Evolutionary conservation across 2,329 filamentous ascomycete species (phyloP).

Genomic region (Cercospora berteroae): DNA sequence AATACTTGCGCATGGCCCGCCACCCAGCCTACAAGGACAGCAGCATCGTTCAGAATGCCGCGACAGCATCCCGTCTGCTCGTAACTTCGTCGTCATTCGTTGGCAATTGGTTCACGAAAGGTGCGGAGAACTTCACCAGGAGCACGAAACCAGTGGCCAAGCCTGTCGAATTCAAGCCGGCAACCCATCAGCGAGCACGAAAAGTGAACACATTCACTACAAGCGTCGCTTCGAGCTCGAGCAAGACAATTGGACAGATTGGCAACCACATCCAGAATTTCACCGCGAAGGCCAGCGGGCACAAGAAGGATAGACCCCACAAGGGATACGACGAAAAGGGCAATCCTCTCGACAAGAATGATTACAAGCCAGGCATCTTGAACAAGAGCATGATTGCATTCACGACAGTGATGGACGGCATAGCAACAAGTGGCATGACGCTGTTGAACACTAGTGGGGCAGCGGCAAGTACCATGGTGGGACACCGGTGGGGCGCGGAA

Average conservation of each 20-base stretch:
- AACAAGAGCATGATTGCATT: slow-evolving; percentile 98
- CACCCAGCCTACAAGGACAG: slow-evolving; percentile 93
- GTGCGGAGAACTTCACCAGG: slow-evolving; percentile 77
- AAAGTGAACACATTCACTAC: slow-evolving; percentile 86
- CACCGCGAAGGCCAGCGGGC: slow-evolving; percentile 71
- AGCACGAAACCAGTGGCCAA: slow-evolving; percentile 74
- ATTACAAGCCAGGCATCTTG: slow-evolving; percentile 84
- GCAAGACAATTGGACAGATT: slow-evolving; percentile 83
- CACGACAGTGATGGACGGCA: slow-evolving; percentile 87
- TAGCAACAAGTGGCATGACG: slow-evolving; percentile 80
- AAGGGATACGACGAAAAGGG: slow-evolving; percentile 70
- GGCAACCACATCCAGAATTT: slow-evolving; percentile 84
- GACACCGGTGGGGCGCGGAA: slow-evolving; percentile 85
- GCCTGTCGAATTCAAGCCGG: slow-evolving; percentile 82
- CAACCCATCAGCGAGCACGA: slow-evolving; percentile 80
- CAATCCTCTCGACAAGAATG: slow-evolving; percentile 50
- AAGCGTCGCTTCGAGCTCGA: slow-evolving; percentile 73
- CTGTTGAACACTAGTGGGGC: slow-evolving; percentile 70
- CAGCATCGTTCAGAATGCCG: slow-evolving; percentile 79
- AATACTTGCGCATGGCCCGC: slow-evolving; percentile 72
- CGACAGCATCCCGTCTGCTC: slow-evolving; percentile 83
- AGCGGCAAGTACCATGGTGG: slow-evolving; percentile 81
- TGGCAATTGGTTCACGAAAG: slow-evolving; percentile 70
- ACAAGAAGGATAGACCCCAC: slow-evolving; percentile 53
- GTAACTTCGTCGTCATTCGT: slow-evolving; percentile 82